Conservation (phyloP, 352 stramenopile genomes). For the Nothophytophthora sp. region DNA sequence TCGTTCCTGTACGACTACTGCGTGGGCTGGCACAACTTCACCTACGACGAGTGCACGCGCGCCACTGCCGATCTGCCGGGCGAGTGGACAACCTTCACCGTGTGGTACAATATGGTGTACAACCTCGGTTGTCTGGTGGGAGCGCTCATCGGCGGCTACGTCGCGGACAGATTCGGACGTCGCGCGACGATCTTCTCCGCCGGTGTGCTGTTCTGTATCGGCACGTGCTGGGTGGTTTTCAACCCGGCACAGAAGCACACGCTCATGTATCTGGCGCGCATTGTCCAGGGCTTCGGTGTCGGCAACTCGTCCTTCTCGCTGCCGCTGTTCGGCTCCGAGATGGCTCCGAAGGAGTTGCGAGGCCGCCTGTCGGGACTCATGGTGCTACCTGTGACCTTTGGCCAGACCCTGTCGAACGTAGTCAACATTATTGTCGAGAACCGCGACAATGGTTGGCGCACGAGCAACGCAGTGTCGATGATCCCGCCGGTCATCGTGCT, state of each 20-base stretch:
- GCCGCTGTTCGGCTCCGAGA: constrained; percentile 39
- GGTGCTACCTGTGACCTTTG: constrained; percentile 27
- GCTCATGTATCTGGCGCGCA: constrained; percentile 27
- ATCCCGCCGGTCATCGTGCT: constrained; percentile 38
- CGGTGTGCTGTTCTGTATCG: constrained; percentile 30
- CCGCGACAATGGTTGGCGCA: constrained; percentile 27
- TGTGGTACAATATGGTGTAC: constrained; percentile 42
- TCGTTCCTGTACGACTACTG: constrained; percentile 40
- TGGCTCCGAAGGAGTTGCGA: constrained; percentile 37
- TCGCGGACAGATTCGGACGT: constrained; percentile 28
- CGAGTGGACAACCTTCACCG: constrained; percentile 33
- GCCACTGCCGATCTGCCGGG: constrained; percentile 15
- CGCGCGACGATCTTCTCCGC: constrained; percentile 32
- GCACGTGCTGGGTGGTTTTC: constrained; percentile 33
- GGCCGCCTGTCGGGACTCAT: constrained; percentile 35
- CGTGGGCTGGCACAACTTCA: constrained; percentile 37
- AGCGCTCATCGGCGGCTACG: constrained; percentile 28
- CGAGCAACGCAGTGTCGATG: constrained; percentile 37
- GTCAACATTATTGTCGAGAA: constrained; percentile 36
- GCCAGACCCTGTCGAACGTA: constrained; percentile 32
- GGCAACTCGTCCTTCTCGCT: constrained; percentile 38
- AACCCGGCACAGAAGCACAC: constrained; percentile 21
- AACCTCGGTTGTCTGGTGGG: constrained; percentile 37
- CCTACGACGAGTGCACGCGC: constrained; percentile 24
- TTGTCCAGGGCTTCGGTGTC: constrained; percentile 37